These are phyloP conservation scores for Geotrichum bryndzae DNA, from an alignment of 1,139 yeast genomes.

Conservation along the genomic window DNA sequence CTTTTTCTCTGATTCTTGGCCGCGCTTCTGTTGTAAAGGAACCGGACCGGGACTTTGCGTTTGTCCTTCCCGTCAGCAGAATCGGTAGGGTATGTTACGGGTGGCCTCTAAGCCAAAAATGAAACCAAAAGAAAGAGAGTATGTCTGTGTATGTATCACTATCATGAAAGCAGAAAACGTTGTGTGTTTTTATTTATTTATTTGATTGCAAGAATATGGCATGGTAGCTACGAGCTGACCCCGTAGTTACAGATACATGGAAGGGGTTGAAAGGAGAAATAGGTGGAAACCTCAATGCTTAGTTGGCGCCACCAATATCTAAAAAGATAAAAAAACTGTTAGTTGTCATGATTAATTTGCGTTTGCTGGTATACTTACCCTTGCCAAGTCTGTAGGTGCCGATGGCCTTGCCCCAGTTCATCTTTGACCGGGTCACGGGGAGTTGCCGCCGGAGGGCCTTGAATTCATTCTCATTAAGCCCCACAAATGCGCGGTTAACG, in stretches of 20 bases:
- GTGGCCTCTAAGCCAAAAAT: neutral
- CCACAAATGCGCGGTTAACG: conserved; percentile 58
- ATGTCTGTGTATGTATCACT: too few relatives aligned
- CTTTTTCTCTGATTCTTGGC: neutral
- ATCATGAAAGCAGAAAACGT: neutral
- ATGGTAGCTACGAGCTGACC: neutral
- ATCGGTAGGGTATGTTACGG: neutral
- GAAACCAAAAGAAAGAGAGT: neutral
- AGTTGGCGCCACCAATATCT: conserved; percentile 17
- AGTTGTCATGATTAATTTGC: neutral
- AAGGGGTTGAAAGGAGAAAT: neutral
- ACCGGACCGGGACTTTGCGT: too few relatives aligned
- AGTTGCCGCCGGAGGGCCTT: conserved; percentile 82
- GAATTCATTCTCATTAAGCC: conserved; percentile 73
- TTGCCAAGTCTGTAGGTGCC: conserved; percentile 85
- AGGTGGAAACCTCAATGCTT: neutral
- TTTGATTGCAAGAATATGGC: too few relatives aligned
- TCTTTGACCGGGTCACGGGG: conserved; percentile 85
- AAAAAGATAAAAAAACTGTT: neutral
- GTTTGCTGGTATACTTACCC: conserved; percentile 41
- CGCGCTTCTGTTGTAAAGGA: neutral
- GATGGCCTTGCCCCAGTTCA: conserved; percentile 92
- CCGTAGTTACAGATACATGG: neutral
- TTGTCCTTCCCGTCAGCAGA: too few relatives aligned
- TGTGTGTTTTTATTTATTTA: neutral